These are phyloP conservation scores for Monilinia fructicola DNA, from an alignment of 2,329 filamentous ascomycete genomes.

Conservation along the genomic window DNA sequence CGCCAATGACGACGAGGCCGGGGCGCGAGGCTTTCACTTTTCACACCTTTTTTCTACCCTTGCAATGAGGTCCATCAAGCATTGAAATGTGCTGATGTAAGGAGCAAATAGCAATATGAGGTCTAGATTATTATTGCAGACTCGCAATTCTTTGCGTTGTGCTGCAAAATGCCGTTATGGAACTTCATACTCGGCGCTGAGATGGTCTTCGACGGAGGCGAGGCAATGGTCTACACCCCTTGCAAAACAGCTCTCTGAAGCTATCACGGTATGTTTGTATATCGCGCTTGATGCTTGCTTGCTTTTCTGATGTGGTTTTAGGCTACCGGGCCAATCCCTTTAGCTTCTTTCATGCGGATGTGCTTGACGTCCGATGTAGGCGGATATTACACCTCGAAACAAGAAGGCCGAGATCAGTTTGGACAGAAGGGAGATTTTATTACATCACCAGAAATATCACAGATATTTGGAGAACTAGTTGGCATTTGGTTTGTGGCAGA, in stretches of 20 bases:
- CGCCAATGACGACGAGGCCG: conserved; percentile 22
- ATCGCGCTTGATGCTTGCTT: not conserved
- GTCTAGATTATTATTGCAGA: conserved; percentile 33
- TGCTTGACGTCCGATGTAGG: conserved; percentile 87
- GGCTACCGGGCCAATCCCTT: conserved; percentile 85
- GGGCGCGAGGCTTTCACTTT: conserved; percentile 24
- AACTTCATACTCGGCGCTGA: conserved; percentile 28
- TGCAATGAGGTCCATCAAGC: not conserved
- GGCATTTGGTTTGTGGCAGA: conserved; percentile 95
- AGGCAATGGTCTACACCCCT: conserved; percentile 85
- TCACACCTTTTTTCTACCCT: conserved; percentile 12
- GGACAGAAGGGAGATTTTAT: conserved; percentile 94
- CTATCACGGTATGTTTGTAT: conserved; percentile 67
- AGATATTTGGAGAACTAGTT: conserved; percentile 91
- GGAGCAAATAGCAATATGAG: conserved; percentile 32
- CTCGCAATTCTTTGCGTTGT: conserved; percentile 33
- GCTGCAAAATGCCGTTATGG: conserved; percentile 29
- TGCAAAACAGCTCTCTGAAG: conserved; percentile 81
- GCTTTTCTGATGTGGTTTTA: conserved; percentile 45
- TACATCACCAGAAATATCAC: conserved; percentile 95
- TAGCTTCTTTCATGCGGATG: conserved; percentile 98
- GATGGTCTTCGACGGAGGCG: conserved; percentile 38
- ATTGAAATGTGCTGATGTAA: conserved; percentile 28
- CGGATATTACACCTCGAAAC: conserved; percentile 85
- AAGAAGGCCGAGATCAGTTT: conserved; percentile 76